Base-by-base conservation (phyloP, 495 filamentous ascomycete species). In the Cercophora newfieldiana region DNA sequence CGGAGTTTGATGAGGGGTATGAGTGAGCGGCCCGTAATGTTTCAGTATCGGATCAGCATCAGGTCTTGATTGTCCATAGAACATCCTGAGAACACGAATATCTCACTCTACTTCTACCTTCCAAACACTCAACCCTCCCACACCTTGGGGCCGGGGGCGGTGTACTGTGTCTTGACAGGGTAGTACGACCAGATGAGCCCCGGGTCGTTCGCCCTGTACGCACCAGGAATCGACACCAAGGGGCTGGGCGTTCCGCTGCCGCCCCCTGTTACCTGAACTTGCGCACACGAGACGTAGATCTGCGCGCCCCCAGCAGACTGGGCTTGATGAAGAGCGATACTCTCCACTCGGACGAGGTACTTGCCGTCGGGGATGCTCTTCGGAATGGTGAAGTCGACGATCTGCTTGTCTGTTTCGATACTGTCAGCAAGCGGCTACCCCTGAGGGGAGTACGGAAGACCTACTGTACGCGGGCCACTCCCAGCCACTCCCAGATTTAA, bases 391-490 rank as follows among this genome's bases (percentile, higher is more conserved):
- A 77, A 72, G 33, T 71, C 65, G 64, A 78, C 74, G 21, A 60
- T n/a, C 14, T 66, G 55, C 29, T 66, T 63, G 55, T 68, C 66
- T 61, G 2, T 29, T 57, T 30, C 3, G 6, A 1, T 7, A 12
- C 5, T 18, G 25, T 49, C 14, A 29, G 30, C 10, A 8, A 21
- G 5, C 0, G 2, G 18, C 18, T 16, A 8, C 1, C 14, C 0
- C 26, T 2, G 37, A 29, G 2, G 21, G 6, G 54, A 7, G 3
- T 31, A 2, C 5, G n/a, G 14, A 10, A 21, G 1, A 64, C 75
- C 6, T 56, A 81, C 77, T 73, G 57, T 80, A 78, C 14, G 77
- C 73, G 6, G 77, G 78, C 78, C 78, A 80, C 7, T 73, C 77
- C 1, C 67, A 68, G 54, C 74, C 76, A 65, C 57, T 3, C 56